A percentile compares a stretch with the other conserved stretches of the same genome.
Conservation (phyloP, 2,329 filamentous ascomycete species). For the Pseudogymnoascus sp. region DNA sequence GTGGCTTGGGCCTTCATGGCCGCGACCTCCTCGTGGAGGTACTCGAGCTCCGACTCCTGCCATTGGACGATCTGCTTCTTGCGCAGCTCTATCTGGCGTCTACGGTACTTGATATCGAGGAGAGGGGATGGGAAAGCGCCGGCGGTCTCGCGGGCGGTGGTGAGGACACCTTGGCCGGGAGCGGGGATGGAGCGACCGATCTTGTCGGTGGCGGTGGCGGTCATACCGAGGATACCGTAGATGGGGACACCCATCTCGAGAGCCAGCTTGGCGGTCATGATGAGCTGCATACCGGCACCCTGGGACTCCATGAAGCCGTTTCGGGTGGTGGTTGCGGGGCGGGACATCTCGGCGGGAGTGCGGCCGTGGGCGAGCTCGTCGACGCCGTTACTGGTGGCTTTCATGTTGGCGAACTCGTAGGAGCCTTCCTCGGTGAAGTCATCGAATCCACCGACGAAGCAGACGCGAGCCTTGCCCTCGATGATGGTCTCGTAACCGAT, state of each 20-base stretch:
- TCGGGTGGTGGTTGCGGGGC: constrained; percentile 90
- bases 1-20: constrained; percentile 77
- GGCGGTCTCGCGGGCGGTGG: constrained; percentile 81
- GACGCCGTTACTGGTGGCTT: constrained; percentile 95
- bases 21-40: constrained; percentile 81
- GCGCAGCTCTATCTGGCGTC: constrained; percentile 86
- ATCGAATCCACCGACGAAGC: constrained; percentile 97
- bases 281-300: constrained; percentile 94
- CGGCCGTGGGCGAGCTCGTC: constrained; percentile 94
- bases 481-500: constrained; percentile 98
- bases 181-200: constrained; percentile 96
- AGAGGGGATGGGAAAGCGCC: constrained; percentile 92
- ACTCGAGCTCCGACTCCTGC: constrained; percentile 91
- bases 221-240: constrained; percentile 86
- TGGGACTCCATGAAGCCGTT: constrained; percentile 99
- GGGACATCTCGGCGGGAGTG: constrained; percentile 94
- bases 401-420: constrained; percentile 99
- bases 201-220: constrained; percentile 96
- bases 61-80: constrained; percentile 92
- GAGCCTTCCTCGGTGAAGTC: constrained; percentile 99
- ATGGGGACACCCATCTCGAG: constrained; percentile 98
- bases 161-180: constrained; percentile 92
- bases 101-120: constrained; percentile 94
- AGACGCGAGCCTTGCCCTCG: constrained; percentile 94
- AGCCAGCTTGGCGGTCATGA: constrained; percentile 94